Evolutionary conservation across 768 basidiomycete species (phyloP).

Genomic region (Tricholoma sp.): DNA sequence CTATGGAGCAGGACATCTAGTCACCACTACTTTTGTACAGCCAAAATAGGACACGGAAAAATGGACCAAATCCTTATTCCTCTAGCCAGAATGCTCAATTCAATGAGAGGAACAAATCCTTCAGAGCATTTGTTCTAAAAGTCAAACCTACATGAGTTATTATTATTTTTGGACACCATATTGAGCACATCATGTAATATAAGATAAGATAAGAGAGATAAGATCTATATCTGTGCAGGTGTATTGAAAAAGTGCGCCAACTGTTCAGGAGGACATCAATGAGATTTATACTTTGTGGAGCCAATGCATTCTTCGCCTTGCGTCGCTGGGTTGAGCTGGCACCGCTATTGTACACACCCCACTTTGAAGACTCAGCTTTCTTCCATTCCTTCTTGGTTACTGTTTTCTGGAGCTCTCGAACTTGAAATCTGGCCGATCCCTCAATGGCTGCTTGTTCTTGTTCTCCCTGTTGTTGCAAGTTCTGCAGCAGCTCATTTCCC

Average conservation of each 20-base stretch:
- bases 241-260: not conserved
- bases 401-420: not conserved
- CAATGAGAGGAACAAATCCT: not conserved
- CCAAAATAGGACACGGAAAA: too few relatives aligned
- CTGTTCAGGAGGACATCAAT: not conserved
- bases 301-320: constrained; percentile 1
- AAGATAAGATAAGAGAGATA: not conserved
- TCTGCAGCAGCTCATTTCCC: not conserved
- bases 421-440: not conserved
- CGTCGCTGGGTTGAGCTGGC: not conserved
- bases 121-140: not conserved
- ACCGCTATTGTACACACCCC: not conserved
- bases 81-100: too few relatives aligned
- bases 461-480: not conserved
- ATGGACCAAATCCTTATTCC: too few relatives aligned
- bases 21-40: too few relatives aligned
- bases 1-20: too few relatives aligned
- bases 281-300: not conserved
- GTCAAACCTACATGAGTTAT: not conserved
- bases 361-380: not conserved
- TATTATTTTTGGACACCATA: not conserved
- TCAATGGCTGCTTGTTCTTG: not conserved
- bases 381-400: not conserved
- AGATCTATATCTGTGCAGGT: not conserved
- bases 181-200: not conserved